phyloP scores from a whole-genome alignment of 2,329 filamentous ascomycete genomes.

The Pyrenochaeta sp. region DNA sequence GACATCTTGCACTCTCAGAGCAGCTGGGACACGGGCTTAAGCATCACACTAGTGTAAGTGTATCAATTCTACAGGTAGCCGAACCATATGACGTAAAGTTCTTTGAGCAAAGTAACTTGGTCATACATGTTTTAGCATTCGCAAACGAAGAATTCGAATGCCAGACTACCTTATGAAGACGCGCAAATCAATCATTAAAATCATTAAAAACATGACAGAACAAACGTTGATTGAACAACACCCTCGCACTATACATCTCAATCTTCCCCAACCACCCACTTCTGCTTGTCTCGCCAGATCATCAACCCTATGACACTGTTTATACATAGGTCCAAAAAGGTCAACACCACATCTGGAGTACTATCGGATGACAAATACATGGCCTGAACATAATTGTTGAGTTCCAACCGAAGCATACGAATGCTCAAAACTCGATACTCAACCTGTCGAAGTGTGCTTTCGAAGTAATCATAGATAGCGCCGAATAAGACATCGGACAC shows the following conservation, averaged over 20 bases:
- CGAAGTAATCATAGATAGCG: slow-evolving; percentile 8
- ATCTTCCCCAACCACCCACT: background rate
- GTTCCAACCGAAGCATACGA: background rate
- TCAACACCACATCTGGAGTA: background rate
- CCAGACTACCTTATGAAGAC: no score
- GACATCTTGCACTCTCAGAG: no score
- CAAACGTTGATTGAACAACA: background rate
- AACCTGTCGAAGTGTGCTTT: background rate
- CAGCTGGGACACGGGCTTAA: no score
- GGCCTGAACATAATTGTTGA: slow-evolving; percentile 8
- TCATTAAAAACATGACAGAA: background rate
- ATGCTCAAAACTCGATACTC: background rate
- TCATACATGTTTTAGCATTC: no score
- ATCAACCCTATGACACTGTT: slow-evolving; percentile 2
- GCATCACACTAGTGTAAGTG: no score
- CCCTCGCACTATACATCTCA: background rate
- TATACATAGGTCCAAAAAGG: slow-evolving; percentile 2
- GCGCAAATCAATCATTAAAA: no score
- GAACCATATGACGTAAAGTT: no score
- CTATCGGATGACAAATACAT: background rate
- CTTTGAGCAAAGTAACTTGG: no score
- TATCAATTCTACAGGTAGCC: no score
- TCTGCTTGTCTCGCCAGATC: slow-evolving; percentile 9
- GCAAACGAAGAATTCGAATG: no score
- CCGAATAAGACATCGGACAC: slow-evolving; percentile 1